These are phyloP conservation scores for Elsinoe fawcettii DNA, from an alignment of 2,329 filamentous ascomycete species.

Conservation along the genomic window DNA sequence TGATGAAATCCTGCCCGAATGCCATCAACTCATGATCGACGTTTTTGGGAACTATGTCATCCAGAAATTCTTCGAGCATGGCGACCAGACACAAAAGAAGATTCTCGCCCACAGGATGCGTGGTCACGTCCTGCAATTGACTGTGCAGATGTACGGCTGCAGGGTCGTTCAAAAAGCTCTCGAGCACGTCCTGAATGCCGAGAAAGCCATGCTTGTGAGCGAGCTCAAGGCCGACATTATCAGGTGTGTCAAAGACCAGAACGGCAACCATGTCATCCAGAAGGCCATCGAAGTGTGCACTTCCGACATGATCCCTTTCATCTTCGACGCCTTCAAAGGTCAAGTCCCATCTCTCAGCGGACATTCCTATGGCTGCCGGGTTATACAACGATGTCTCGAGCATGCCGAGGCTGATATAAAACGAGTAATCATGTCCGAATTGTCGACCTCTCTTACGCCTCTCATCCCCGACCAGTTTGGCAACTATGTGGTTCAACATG, in stretches of 20 bases:
- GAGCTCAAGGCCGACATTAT: slow-evolving; percentile 73
- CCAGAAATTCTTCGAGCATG: slow-evolving; percentile 95
- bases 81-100: slow-evolving; percentile 88
- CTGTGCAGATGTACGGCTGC: slow-evolving; percentile 85
- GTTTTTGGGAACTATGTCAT: slow-evolving; percentile 98
- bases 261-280: slow-evolving; percentile 95
- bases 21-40: slow-evolving; percentile 85
- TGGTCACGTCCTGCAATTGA: slow-evolving; percentile 70
- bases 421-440: slow-evolving; percentile 64
- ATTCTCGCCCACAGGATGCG: slow-evolving; percentile 79
- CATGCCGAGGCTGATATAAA: slow-evolving; percentile 66
- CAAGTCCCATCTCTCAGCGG: slow-evolving; percentile 66
- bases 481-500: slow-evolving; percentile 93
- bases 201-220: slow-evolving; percentile 74
- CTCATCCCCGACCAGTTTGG: slow-evolving; percentile 84
- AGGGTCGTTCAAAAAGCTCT: slow-evolving; percentile 94
- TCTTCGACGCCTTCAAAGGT: slow-evolving; percentile 71
- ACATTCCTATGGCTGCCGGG: slow-evolving; percentile 82
- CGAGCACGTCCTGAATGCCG: slow-evolving; percentile 83
- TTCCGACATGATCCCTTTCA: slow-evolving; percentile 70
- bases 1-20: slow-evolving; percentile 74
- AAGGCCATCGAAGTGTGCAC: slow-evolving; percentile 81
- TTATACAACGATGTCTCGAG: slow-evolving; percentile 88
- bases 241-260: slow-evolving; percentile 73
- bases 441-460: slow-evolving; percentile 62